These are phyloP conservation scores for Collybia nuda DNA, from an alignment of 768 basidiomycete genomes.

Conservation along the genomic window DNA sequence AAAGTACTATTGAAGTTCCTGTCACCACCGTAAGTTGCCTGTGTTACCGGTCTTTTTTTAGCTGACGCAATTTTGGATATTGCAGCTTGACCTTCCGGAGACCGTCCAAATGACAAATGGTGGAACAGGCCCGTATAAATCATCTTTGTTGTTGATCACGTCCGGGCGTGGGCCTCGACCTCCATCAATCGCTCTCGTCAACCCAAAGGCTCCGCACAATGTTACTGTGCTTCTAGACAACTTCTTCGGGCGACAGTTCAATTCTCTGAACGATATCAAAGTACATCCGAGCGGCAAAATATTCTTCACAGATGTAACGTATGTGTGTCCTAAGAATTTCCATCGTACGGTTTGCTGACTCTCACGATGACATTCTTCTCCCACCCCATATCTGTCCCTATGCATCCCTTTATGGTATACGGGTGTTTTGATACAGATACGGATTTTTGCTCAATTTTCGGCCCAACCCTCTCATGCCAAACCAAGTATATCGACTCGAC, in stretches of 20 bases:
- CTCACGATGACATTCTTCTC: background rate
- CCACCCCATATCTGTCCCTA: background rate
- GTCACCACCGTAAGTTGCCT: slow-evolving; percentile 37
- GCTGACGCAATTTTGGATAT: slow-evolving; percentile 5
- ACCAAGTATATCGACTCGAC: slow-evolving; percentile 78
- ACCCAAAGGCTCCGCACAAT: slow-evolving; percentile 64
- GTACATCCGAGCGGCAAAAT: slow-evolving; percentile 68
- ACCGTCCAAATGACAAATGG: slow-evolving; percentile 71
- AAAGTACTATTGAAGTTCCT: slow-evolving; percentile 44
- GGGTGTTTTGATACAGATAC: slow-evolving; percentile 38
- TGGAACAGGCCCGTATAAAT: slow-evolving; percentile 61
- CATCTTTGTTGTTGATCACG: slow-evolving; percentile 58
- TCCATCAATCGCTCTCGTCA: slow-evolving; percentile 62
- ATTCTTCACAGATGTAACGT: slow-evolving; percentile 77
- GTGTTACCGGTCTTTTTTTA: background rate
- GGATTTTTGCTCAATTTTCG: slow-evolving; percentile 68
- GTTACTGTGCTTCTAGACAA: slow-evolving; percentile 73
- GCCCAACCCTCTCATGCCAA: slow-evolving; percentile 62
- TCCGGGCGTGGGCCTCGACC: slow-evolving; percentile 68
- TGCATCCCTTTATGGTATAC: background rate
- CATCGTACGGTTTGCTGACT: too few relatives aligned
- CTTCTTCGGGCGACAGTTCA: slow-evolving; percentile 79
- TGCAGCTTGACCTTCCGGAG: slow-evolving; percentile 56
- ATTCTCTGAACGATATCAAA: slow-evolving; percentile 79
- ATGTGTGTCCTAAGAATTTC: slow-evolving; percentile 22